These are phyloP conservation scores for Ophiostoma quercus DNA, from an alignment of 2,329 filamentous ascomycete genomes.

Conservation along the genomic window DNA sequence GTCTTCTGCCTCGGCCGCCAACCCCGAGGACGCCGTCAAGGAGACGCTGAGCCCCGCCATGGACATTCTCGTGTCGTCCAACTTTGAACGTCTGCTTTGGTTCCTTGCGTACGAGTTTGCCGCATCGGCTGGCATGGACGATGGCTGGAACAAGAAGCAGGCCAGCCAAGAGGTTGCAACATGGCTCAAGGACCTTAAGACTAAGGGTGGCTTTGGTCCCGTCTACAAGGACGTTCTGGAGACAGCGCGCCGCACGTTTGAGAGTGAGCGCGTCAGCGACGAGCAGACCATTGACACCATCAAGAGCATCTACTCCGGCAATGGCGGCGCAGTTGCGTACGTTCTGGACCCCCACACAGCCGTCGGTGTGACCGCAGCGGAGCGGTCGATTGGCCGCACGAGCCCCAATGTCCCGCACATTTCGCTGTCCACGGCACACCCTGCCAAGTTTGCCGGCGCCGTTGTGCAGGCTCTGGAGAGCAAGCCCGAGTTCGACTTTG, in stretches of 20 bases:
- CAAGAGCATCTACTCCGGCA: constrained; percentile 45
- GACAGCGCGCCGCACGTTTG: constrained; percentile 67
- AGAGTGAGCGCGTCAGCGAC: constrained; percentile 69
- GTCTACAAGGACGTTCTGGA: constrained; percentile 70
- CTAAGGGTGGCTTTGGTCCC: constrained; percentile 69
- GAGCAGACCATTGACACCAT: constrained; percentile 64
- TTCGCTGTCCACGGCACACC: constrained; percentile 86
- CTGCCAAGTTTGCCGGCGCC: constrained; percentile 85
- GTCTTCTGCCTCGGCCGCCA: constrained; percentile 27
- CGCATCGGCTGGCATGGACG: constrained; percentile 53
- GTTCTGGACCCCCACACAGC: constrained; percentile 90
- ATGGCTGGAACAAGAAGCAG: constrained; percentile 61
- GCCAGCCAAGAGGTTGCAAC: constrained; percentile 68
- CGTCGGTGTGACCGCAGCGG: constrained; percentile 73
- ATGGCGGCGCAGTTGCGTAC: constrained; percentile 47
- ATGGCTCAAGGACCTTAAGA: constrained; percentile 79
- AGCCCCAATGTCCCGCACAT: constrained; percentile 61
- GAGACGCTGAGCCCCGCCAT: constrained; percentile 93
- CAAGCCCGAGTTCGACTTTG: constrained; percentile 69
- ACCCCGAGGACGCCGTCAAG: constrained; percentile 57
- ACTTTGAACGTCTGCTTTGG: constrained; percentile 95
- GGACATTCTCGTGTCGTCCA: constrained; percentile 94
- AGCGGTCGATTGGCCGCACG: constrained; percentile 58
- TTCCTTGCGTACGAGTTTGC: constrained; percentile 72
- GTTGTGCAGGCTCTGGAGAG: constrained; percentile 73